phyloP scores from a whole-genome alignment of 1,284 basidiomycete species.

The Stygiomarasmius scandens region DNA sequence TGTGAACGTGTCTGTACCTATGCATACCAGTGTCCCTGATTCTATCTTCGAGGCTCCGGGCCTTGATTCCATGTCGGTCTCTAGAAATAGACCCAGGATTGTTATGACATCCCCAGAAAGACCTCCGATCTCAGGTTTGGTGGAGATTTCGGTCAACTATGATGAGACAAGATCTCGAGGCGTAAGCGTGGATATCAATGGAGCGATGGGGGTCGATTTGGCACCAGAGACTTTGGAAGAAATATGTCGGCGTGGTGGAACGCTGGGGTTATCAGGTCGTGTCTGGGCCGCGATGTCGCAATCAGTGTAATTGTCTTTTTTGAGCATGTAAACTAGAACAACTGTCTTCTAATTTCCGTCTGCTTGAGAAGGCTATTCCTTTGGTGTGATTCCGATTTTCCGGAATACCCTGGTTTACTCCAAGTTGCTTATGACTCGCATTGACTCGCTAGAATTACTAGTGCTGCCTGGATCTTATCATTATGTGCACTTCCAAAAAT shows the following conservation, averaged over 20 bases:
- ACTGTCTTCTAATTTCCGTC: no score
- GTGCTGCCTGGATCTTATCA: no score
- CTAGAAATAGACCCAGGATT: conserved; percentile 43
- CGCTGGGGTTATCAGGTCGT: conserved; percentile 46
- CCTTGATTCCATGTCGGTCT: conserved; percentile 38
- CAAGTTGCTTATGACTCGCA: no score
- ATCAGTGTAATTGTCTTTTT: neutral
- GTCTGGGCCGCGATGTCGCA: conserved; percentile 47
- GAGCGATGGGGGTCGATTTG: conserved; percentile 59
- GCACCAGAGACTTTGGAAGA: conserved; percentile 51
- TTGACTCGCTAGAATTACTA: no score
- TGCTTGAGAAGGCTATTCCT: no score
- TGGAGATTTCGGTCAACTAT: conserved; percentile 56
- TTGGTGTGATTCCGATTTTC: no score
- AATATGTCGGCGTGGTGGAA: conserved; percentile 51
- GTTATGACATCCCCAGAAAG: conserved; percentile 61
- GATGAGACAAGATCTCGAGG: conserved; percentile 55
- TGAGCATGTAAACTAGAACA: neutral
- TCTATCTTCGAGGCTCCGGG: conserved; percentile 45
- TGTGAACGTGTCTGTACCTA: conserved; percentile 58
- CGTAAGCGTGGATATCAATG: conserved; percentile 53
- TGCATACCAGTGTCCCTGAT: conserved; percentile 34
- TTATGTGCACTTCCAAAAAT: no score
- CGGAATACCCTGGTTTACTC: no score
- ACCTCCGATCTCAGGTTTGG: conserved; percentile 59